A percentile compares a stretch with the other conserved stretches of the same genome.
Evolutionary conservation across 2,329 filamentous ascomycete genomes (phyloP).

Genomic region (Colletotrichum endophyticum): DNA sequence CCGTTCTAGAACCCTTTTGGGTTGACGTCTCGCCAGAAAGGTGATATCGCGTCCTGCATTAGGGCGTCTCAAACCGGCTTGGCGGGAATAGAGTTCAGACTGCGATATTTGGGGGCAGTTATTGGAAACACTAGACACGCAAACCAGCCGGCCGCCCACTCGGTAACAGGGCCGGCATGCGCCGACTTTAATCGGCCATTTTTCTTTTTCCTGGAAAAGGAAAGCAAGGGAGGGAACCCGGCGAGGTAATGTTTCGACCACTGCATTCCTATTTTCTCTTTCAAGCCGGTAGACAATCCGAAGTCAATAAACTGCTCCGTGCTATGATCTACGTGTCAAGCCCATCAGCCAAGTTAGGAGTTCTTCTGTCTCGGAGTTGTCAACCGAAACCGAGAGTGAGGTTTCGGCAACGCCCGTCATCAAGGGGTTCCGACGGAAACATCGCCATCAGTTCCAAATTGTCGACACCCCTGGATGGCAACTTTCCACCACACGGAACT

Average conservation of each 20-base stretch:
- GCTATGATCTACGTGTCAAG: conserved; percentile 10
- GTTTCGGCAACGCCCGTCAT: neutral
- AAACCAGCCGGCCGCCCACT: neutral
- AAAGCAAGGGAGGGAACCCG: neutral
- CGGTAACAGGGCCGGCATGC: neutral
- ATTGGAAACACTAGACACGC: neutral
- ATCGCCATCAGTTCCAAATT: neutral
- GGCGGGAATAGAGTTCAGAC: neutral
- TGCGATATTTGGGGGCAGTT: neutral
- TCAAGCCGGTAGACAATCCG: neutral
- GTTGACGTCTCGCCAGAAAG: neutral
- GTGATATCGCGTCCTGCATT: conserved; percentile 7
- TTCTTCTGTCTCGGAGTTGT: neutral
- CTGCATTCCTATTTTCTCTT: neutral
- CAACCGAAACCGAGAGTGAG: neutral
- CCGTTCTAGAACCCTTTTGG: neutral
- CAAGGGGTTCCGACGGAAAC: neutral
- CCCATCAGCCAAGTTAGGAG: neutral
- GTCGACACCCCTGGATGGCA: neutral
- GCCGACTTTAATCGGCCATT: neutral
- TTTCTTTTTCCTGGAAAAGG: neutral
- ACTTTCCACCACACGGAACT: neutral
- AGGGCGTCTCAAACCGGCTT: conserved; percentile 7
- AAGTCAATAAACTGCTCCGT: neutral
- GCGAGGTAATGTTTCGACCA: neutral